Base-by-base conservation (phyloP, 2,329 filamentous ascomycete species). In the Mariannaea elegans region DNA sequence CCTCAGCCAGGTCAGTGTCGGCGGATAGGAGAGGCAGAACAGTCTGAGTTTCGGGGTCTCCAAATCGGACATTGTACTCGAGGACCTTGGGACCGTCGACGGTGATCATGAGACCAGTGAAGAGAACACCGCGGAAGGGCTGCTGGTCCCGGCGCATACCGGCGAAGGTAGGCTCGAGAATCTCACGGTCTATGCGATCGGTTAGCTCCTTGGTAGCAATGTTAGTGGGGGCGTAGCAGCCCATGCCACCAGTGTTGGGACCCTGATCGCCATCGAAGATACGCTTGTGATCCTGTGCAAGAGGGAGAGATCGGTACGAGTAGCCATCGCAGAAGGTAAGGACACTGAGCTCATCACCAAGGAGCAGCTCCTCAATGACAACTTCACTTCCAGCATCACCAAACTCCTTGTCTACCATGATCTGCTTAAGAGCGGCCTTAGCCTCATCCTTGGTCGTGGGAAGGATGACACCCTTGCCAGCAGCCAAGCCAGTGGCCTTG, bases 231-330 rank as follows among this genome's bases (percentile, higher is more conserved):
- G 94, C 93, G 77, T 98, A 98, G 74, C 93, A 97, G 50, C 95
- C 95, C 95, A 98, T 98, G 38, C 95, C 95, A 60, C 94, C 95
- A 2, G 95, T 98, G 79, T 98, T 98, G 34, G 93, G 92, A 2
- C 95, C 95, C 48, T 87, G 84, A 73, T 98, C 94, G 54, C 91
- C 92, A 71, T 99, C 95, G 52, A 91, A 91, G 65, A 96, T 93
- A 63, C 93, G 87, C 84, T 99, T 98, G 82, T 99, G 95, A 76
- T 98, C 95, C 77, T 99, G 95, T 2, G 94, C 94, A 1, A 95
- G 90, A 5, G 94, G 94, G 9, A 98, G 82, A 8, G 90, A 93
- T 72, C 87, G 86, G 74, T 97, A 91, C 1, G 90, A 90, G 73
- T 91, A 90, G 50, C 95, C 95, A 73, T 99, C 95, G 72, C 89